Base-by-base conservation (phyloP, 2,329 filamentous ascomycete species). In the Fusarium sororula region DNA sequence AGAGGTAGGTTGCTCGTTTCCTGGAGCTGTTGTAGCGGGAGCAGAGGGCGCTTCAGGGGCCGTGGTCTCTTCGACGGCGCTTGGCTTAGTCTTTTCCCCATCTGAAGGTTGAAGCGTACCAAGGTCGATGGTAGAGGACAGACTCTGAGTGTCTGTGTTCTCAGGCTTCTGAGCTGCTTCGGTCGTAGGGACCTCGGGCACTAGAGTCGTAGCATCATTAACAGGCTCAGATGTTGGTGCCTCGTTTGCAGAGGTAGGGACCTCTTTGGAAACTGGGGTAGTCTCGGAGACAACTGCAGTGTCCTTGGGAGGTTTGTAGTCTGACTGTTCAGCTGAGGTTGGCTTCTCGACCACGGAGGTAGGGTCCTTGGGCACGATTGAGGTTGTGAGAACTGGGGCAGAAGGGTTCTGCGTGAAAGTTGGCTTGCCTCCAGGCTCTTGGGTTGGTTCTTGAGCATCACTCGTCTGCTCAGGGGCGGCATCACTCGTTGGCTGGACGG, bases 121-220 rank as follows among this genome's bases (percentile, higher is more conserved):
- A 32, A 78, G 77, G 26, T 78, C 67, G 39, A 78, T 30, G 39
- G 75, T 78, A 18, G 77, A 78, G 12, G 63, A 57, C 22, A 72
- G 55, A 9, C 20, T 55, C 20, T 54, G 44, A 7, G 53, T 66
- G 9, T 54, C 66, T 17, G 69, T 61, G 20, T 54, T 63, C n/a
- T 58, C 65, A 37, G 68, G 62, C 35, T 69, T 65, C 58, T 71
- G 62, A 17, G 50, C 66, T 7, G 61, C 45, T 26, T 66, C 66
- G 20, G 58, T 68, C 4, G 70, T 65, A 41, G 63, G 45, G 22
- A 26, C 51, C 22, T 37, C 42, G 14, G 62, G 55, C 13, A 30
- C 47, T 24, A 50, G 54, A 37, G 72, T 66, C 8, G 66, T 72
- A 35, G 48, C 57, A 26, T 62, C 51, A 37, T 35, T 37, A 9